These are phyloP conservation scores for Scedosporium boydii DNA, from an alignment of 2,329 filamentous ascomycete species.

Conservation along the genomic window DNA sequence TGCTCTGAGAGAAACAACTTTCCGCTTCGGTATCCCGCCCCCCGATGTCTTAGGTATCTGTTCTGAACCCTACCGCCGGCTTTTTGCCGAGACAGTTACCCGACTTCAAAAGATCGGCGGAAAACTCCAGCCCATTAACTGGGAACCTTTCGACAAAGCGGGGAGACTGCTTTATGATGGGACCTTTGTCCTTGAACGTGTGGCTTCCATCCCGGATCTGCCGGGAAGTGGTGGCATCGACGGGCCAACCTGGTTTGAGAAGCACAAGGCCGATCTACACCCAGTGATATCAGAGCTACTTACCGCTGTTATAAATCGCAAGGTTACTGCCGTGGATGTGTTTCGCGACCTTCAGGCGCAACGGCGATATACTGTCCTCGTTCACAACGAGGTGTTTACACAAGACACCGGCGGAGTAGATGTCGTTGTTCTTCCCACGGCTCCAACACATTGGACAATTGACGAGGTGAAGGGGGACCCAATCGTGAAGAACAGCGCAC, in stretches of 20 bases:
- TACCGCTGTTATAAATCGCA: conserved; percentile 31
- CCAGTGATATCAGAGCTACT: conserved; percentile 33
- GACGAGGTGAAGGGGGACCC: conserved; percentile 40
- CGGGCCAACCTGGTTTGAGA: conserved; percentile 24
- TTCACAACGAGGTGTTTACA: conserved; percentile 6
- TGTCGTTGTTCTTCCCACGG: conserved; percentile 45
- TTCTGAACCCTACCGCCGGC: conserved; percentile 29
- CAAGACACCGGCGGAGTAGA: conserved; percentile 29
- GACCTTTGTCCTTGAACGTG: conserved; percentile 47
- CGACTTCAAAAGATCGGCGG: conserved; percentile 32
- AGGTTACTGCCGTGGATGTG: conserved; percentile 25
- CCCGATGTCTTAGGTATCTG: conserved; percentile 29
- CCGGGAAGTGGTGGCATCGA: neutral
- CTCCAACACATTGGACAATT: conserved; percentile 41
- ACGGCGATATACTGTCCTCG: conserved; percentile 32
- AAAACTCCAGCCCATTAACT: conserved; percentile 32
- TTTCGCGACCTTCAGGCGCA: conserved; percentile 35
- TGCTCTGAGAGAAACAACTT: conserved; percentile 18
- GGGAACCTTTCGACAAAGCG: conserved; percentile 38
- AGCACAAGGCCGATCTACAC: conserved; percentile 29
- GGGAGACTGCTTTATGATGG: conserved; percentile 47
- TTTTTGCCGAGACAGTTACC: conserved; percentile 22
- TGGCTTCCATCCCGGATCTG: conserved; percentile 32
- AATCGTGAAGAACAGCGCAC: conserved; percentile 39
- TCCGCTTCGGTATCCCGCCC: conserved; percentile 39